Evolutionary conservation across 1,284 basidiomycete species (phyloP).

Genomic region (Apiotrichum montevideense): DNA sequence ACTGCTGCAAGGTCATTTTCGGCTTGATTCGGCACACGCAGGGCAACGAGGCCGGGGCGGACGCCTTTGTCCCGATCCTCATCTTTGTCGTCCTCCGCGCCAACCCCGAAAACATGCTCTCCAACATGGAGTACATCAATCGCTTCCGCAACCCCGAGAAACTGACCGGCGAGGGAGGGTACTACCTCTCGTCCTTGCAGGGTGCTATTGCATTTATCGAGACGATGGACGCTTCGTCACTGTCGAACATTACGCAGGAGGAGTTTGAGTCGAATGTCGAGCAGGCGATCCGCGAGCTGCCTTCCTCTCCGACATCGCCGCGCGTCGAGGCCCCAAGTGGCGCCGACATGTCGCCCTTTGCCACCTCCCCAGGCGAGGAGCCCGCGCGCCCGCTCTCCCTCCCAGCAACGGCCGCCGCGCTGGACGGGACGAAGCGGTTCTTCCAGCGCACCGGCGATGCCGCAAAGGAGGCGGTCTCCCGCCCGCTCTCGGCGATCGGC

Average conservation of each 20-base stretch:
- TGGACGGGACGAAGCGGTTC: slow-evolving; percentile 67
- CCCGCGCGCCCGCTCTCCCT: slow-evolving; percentile 70
- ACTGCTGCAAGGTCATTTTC: slow-evolving; percentile 99
- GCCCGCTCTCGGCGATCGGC: slow-evolving; percentile 77
- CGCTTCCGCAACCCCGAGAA: slow-evolving; percentile 86
- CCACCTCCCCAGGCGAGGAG: slow-evolving; percentile 61
- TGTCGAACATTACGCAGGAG: slow-evolving; percentile 85
- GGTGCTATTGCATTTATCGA: slow-evolving; percentile 93
- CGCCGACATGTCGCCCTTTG: slow-evolving; percentile 34
- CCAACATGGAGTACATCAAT: slow-evolving; percentile 96
- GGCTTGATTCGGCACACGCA: slow-evolving; percentile 81
- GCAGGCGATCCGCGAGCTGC: slow-evolving; percentile 66
- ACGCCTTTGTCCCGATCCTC: slow-evolving; percentile 88
- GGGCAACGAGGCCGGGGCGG: slow-evolving; percentile 60
- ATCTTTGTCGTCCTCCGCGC: slow-evolving; percentile 92
- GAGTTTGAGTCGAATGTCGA: slow-evolving; percentile 82
- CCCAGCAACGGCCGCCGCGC: slow-evolving; percentile 56
- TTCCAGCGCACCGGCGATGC: slow-evolving; percentile 77
- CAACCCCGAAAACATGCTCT: slow-evolving; percentile 86
- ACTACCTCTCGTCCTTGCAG: slow-evolving; percentile 77
- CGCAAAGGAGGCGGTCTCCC: slow-evolving; percentile 61
- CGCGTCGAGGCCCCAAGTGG: slow-evolving; percentile 3
- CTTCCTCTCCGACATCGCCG: slow-evolving; percentile 36
- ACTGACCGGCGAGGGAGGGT: slow-evolving; percentile 89
- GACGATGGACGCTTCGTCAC: slow-evolving; percentile 88